A percentile compares a stretch with the other conserved stretches of the same genome.
These are phyloP conservation scores for Aureobasidium melanogenum DNA, from an alignment of 2,329 filamentous ascomycete species.

Conservation along the genomic window DNA sequence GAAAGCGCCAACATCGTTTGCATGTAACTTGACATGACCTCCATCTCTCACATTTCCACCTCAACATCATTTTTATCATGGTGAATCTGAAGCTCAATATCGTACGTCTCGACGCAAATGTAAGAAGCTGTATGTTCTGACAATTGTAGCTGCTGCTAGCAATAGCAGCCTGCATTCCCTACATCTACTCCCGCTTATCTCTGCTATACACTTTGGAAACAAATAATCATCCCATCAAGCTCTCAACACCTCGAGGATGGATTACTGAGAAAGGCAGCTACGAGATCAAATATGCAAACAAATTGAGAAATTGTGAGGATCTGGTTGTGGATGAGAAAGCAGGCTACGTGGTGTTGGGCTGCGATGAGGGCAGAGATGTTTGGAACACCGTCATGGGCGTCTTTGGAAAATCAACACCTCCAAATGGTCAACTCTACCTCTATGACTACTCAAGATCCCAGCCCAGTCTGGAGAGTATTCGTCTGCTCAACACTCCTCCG, in stretches of 20 bases:
- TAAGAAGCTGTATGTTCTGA: neutral
- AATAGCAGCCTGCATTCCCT: neutral
- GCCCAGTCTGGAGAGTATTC: slow-evolving; percentile 18
- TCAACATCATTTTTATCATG: neutral
- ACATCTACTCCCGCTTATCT: slow-evolving; percentile 1
- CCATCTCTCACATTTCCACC: neutral
- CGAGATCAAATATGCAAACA: slow-evolving; percentile 27
- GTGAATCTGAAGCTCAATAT: neutral
- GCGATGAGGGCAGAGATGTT: slow-evolving; percentile 33
- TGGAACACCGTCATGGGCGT: slow-evolving; percentile 38
- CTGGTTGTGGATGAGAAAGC: slow-evolving; percentile 28
- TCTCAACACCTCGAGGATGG: neutral
- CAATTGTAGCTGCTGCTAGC: neutral
- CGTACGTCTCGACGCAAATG: neutral
- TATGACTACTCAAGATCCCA: slow-evolving; percentile 28
- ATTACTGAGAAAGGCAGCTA: slow-evolving; percentile 13
- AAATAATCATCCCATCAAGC: neutral
- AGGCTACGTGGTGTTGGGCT: slow-evolving; percentile 34
- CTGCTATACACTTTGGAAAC: neutral
- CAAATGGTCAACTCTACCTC: slow-evolving; percentile 28
- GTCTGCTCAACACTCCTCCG: slow-evolving; percentile 19
- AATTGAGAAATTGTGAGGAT: slow-evolving; percentile 37
- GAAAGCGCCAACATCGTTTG: neutral
- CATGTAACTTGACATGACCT: neutral
- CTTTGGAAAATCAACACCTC: neutral